phyloP scores from a whole-genome alignment of 257 asterid species.

The Solanum megistacrolobum region DNA sequence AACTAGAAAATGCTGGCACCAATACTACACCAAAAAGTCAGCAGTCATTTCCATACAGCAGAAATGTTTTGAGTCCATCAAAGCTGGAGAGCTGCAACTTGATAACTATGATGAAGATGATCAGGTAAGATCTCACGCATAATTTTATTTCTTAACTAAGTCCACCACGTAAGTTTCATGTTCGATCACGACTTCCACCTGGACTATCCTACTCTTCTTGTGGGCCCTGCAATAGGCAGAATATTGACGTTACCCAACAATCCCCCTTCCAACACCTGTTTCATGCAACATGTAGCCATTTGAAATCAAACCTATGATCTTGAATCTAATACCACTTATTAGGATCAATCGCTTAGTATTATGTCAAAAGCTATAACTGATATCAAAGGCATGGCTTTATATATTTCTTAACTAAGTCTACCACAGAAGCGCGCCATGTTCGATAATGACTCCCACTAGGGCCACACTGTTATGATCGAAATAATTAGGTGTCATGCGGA shows the following conservation, averaged over 20 bases:
- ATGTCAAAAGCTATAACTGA: neutral
- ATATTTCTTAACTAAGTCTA: neutral
- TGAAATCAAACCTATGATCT: neutral
- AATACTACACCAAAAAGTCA: neutral
- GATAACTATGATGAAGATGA: constrained; percentile 20
- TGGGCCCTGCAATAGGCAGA: neutral
- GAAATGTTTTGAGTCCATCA: constrained; percentile 38
- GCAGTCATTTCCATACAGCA: constrained; percentile 4
- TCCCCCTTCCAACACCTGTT: neutral
- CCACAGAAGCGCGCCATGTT: neutral
- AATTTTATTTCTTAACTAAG: too few relatives aligned
- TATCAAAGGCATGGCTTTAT: neutral
- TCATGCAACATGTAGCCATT: neutral
- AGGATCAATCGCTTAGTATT: neutral
- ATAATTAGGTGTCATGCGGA: too few relatives aligned
- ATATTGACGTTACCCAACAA: neutral
- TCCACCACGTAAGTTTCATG: neutral
- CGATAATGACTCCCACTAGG: neutral
- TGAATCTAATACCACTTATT: neutral
- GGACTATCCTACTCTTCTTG: neutral
- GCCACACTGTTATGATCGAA: neutral
- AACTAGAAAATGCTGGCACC: constrained; percentile 5
- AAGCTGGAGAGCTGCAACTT: constrained; percentile 34
- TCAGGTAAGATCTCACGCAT: constrained; percentile 17
- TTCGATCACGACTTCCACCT: neutral